Base-by-base conservation (phyloP, 352 stramenopile genomes). In the Globisporangium spinosum region DNA sequence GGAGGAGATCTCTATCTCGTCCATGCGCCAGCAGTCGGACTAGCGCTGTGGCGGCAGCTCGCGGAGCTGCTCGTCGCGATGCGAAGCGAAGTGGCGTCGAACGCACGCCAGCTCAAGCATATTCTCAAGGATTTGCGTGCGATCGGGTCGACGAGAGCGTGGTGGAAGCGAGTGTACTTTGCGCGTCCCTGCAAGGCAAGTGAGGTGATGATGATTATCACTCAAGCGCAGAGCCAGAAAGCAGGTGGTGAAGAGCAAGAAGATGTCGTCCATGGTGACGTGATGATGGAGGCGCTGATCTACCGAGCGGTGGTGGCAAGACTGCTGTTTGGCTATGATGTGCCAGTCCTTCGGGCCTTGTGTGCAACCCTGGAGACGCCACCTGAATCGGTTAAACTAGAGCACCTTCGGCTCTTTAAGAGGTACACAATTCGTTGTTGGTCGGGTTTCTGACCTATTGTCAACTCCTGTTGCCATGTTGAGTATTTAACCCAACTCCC, bases 131-230 rank as follows among this genome's bases (percentile, higher is more conserved):
- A 63, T 34, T n/a, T 65, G 10, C 15, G 7, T 10, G 12, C 15
- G 10, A 40, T 77, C 23, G 62, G 64, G 20, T 34, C 25, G 3
- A 53, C 64, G 17, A 35, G 76, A 71, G 27, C 69, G 20, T 94
- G 85, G 85, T 94, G 85, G 85, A 84, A 82, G 29, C 69, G 75
- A n/a, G 56, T 83, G 1, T 94, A 79, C 65, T 87, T 91, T 55
- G 74, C 72, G 6, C 77, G 74, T 45, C 81, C 81, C 27, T 65
- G 63, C 15, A 77, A 68, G 0, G 15, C 58, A 25, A 56, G 78
- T 1, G 74, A 87, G 70, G 74, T 76, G 9, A n/a, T 64, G 25
- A 57, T 64, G 43, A 59, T 81, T 15, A 49, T 78, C 2, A 12
- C 59, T 60, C 67, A 49, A 58, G 2, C 43, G 17, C 43, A 51